Base-by-base conservation (phyloP, 371 early-diverging fungal species). In the Haplosporangium sp. region DNA sequence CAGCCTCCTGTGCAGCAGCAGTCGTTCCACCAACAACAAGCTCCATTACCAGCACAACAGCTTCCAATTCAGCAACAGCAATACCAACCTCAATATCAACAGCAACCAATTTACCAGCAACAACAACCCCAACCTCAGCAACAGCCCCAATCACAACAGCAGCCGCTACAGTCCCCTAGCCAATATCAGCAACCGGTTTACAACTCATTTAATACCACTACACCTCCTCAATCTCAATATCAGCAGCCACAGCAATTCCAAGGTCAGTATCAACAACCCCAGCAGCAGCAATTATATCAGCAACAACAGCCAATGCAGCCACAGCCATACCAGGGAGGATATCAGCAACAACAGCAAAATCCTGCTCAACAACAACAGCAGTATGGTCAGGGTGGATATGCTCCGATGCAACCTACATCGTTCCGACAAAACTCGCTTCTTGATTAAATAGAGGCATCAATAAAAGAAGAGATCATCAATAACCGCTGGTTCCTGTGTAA, bases 71-170 rank as follows among this genome's bases (percentile, higher is more conserved):
- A 50, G 50, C 50, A 50, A n/a, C 77, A 72, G 61, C 71, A 56
- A 59, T 72, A 76, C 19, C 61, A 69, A 20, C 61, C 48, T 48
- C 56, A 50, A 40, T 70, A 76, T 37, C 71, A 66, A 7, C 65
- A 62, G 7, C 83, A 73, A n/a, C 82, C 82, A 20, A 75, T 75
- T 52, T 82, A 72, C 10, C 71, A 53, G 45, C 76, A 69, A 35
- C 67, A 39, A 34, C 66, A 50, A 13, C 62, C 55, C 39, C 73
- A 72, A 47, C 71, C 19, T 44, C 82, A 74, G 34, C 66, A 62
- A 4, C 83, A 73, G n/a, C 82, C 42, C 45, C 75, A 69, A 44
- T 56, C 52, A 15, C 66, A 61, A 17, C 67, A 67, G 67, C 67
- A 59, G 35, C 67, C 44, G 55, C 9, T 42, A 8, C 58, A 58